Evolutionary conservation across 331 rosid species (phyloP).

Genomic region (Spiraea crenata): DNA sequence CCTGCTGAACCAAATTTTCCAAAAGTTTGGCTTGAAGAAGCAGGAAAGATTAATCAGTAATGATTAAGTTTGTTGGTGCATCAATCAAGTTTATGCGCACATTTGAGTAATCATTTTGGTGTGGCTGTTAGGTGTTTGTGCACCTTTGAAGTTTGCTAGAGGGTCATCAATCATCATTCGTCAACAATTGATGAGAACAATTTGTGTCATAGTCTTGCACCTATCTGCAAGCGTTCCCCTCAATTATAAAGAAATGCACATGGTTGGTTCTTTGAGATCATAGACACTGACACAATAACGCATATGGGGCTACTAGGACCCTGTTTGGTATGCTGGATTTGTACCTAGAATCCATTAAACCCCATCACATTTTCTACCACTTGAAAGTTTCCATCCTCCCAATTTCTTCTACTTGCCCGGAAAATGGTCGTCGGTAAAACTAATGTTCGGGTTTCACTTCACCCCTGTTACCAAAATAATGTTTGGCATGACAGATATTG

Average conservation of each 20-base stretch:
- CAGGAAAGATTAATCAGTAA: not conserved
- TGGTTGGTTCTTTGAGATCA: not conserved
- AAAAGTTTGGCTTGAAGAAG: not conserved
- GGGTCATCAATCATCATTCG: conserved; percentile 2
- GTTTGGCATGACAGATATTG: too few relatives aligned
- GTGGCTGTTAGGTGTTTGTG: not conserved
- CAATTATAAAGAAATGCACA: conserved; percentile 10
- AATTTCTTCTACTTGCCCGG: conserved; percentile 1
- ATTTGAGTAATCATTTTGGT: not conserved
- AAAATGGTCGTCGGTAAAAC: not conserved
- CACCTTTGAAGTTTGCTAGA: conserved; percentile 12
- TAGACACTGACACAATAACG: conserved; percentile 2
- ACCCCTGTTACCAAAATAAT: too few relatives aligned
- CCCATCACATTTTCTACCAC: conserved; percentile 9
- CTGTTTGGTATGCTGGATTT: conserved; percentile 15
- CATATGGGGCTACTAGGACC: conserved; percentile 11
- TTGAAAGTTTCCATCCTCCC: not conserved
- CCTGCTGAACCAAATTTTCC: not conserved
- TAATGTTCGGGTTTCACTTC: too few relatives aligned
- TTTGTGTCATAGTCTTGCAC: conserved; percentile 3
- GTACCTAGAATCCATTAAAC: conserved; percentile 21
- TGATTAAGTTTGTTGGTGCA: not conserved
- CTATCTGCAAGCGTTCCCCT: not conserved
- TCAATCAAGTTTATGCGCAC: not conserved
- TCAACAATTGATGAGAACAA: conserved; percentile 8